Base-by-base conservation (phyloP, 1,284 basidiomycete species). In the Naganishia sp. region DNA sequence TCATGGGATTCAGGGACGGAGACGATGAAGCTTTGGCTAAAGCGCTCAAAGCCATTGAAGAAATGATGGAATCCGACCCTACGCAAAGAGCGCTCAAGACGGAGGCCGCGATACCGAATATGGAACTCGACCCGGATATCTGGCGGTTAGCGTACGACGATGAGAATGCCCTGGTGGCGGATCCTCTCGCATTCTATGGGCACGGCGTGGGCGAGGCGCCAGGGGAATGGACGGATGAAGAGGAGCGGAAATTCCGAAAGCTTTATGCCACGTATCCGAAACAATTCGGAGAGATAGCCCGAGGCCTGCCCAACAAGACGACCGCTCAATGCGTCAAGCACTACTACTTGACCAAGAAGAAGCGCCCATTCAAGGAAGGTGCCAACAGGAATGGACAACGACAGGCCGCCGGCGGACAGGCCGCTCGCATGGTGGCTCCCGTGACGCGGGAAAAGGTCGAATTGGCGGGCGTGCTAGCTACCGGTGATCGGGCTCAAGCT, bases 341-440 rank as follows among this genome's bases (percentile, higher is more conserved):
- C 39, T 69, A 69, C 39, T 69, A 69, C 50, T 42, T 62, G n/a
- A 56, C 61, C 53, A 69, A 69, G 55, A 69, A 69, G 68, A 52
- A 56, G 32, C 54, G 60, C 31, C 45, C 60, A 11, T 67, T 67
- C 53, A 66, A 69, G 46, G 68, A 63, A 57, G 50, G 56, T 25
- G 50, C 49, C 65, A 51, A 39, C n/a, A 50, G 41, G 31, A 60
- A 53, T 39, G 41, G 39, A 18, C 56, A 61, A 46, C 50, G 57
- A 25, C 56, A 57, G 35, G 43, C 46, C 11, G 31, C 50, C 17
- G 46, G 56, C 21, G 47, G 65, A 47, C 65, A 66, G 23, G 50
- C 52, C n/a, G 50, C 61, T 32, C 61, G 51, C 1, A 63, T 54
- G 51, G 50, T 54, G 9, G 51, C 51, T 15, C 61, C 61, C 4